These are phyloP conservation scores for Tanozyma kutaoensis DNA, from an alignment of 805 yeast species.

Conservation along the genomic window DNA sequence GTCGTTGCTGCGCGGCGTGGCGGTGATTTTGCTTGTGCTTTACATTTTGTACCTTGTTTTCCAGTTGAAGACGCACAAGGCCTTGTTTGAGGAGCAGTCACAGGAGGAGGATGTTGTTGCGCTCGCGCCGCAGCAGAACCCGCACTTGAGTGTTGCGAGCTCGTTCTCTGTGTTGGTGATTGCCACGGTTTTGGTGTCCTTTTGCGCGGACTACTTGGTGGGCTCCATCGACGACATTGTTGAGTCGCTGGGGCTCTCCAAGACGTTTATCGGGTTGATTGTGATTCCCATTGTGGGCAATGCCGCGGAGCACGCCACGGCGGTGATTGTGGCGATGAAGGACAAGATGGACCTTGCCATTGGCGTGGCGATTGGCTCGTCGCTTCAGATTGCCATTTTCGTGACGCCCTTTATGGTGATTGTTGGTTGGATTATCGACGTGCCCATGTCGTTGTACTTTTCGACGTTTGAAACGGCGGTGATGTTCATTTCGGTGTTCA, in stretches of 20 bases:
- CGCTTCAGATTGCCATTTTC: constrained; percentile 88
- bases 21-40: constrained; percentile 62
- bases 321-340: constrained; percentile 86
- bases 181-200: constrained; percentile 69
- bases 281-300: constrained; percentile 95
- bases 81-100: constrained; percentile 49
- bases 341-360: constrained; percentile 96
- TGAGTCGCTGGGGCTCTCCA: constrained; percentile 70
- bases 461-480: constrained; percentile 91
- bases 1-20: constrained; percentile 72
- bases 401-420: constrained; percentile 93
- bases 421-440: constrained; percentile 83
- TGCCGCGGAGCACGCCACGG: constrained; percentile 98
- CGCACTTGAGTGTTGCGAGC: constrained; percentile 37
- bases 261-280: constrained; percentile 89
- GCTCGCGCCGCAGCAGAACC: constrained; percentile 4
- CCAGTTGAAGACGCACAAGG: constrained; percentile 80
- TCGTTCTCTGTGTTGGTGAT: constrained; percentile 43
- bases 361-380: constrained; percentile 94
- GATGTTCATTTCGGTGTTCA: constrained; percentile 77
- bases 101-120: constrained; percentile 12
- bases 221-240: constrained; percentile 89
- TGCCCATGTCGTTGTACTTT: constrained; percentile 87
- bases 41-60: constrained; percentile 72
- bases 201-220: constrained; percentile 89